A percentile compares a stretch with the other conserved stretches of the same genome.
Conservation (phyloP, 2,329 filamentous ascomycete species). For the Botrytis porri region DNA sequence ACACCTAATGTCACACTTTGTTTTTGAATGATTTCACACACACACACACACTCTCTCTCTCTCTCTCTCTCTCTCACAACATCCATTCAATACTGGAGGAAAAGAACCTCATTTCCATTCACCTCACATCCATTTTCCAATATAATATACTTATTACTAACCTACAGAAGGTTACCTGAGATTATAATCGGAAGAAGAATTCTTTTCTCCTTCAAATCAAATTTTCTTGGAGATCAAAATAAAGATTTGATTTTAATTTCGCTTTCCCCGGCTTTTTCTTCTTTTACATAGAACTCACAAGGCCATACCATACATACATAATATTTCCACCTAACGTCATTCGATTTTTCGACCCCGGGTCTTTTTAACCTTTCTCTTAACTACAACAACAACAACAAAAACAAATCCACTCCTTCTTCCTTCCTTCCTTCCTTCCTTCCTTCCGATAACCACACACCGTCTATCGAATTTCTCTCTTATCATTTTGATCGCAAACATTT, state of each 20-base stretch:
- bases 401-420: background rate
- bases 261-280: constrained; percentile 6
- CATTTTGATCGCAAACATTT: constrained; percentile 12
- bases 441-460: constrained; percentile 4
- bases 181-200: background rate
- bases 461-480: background rate
- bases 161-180: background rate
- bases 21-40: background rate
- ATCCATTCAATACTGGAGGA: background rate
- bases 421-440: background rate
- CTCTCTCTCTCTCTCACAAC: background rate
- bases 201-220: background rate
- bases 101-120: background rate
- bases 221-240: background rate
- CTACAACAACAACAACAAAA: background rate
- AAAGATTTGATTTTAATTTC: background rate
- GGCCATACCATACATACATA: too few relatives aligned
- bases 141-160: background rate
- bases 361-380: background rate
- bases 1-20: background rate
- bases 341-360: background rate
- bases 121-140: background rate
- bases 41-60: too few relatives aligned
- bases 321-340: constrained; percentile 5
- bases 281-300: background rate